These are phyloP conservation scores for Penicillium italicum DNA, from an alignment of 2,329 filamentous ascomycete genomes.

Conservation along the genomic window DNA sequence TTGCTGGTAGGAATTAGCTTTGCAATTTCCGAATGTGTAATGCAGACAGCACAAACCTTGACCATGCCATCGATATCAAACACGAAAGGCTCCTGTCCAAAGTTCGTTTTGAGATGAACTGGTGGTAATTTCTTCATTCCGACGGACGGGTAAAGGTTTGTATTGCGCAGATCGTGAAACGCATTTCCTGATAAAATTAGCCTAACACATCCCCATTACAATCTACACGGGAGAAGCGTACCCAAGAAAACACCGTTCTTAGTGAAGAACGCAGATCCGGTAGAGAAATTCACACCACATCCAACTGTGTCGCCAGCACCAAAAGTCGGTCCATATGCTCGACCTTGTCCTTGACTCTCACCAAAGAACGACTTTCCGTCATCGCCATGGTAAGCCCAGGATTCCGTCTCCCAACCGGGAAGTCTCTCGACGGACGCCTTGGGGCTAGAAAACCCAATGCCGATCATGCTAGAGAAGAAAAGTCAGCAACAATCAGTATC, in stretches of 20 bases:
- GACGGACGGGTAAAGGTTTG: conserved; percentile 53
- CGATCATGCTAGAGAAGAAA: conserved; percentile 36
- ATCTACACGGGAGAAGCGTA: conserved; percentile 30
- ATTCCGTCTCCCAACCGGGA: conserved; percentile 64
- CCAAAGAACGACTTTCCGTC: conserved; percentile 62
- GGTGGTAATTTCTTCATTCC: conserved; percentile 62
- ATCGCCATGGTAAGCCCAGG: conserved; percentile 65
- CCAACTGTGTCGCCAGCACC: conserved; percentile 58
- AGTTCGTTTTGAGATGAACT: conserved; percentile 59
- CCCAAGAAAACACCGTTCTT: conserved; percentile 60
- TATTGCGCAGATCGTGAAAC: conserved; percentile 44
- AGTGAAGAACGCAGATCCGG: conserved; percentile 61
- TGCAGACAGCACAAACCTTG: conserved; percentile 52
- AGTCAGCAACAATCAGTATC: conserved; percentile 10
- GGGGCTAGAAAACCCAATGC: conserved; percentile 58
- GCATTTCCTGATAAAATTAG: conserved; percentile 52
- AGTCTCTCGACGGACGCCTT: conserved; percentile 59
- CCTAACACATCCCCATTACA: neutral
- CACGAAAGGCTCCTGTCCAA: conserved; percentile 70
- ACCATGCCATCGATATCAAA: conserved; percentile 90
- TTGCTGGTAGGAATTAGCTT: conserved; percentile 43
- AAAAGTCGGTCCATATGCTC: conserved; percentile 60
- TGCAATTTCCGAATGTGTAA: neutral
- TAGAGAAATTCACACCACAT: conserved; percentile 63
- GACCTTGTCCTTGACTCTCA: conserved; percentile 52